Evolutionary conservation across 345 rosid genomes (phyloP), one percentile per base, ranked within the genome.

Genomic region (Eutrema japonicum): DNA sequence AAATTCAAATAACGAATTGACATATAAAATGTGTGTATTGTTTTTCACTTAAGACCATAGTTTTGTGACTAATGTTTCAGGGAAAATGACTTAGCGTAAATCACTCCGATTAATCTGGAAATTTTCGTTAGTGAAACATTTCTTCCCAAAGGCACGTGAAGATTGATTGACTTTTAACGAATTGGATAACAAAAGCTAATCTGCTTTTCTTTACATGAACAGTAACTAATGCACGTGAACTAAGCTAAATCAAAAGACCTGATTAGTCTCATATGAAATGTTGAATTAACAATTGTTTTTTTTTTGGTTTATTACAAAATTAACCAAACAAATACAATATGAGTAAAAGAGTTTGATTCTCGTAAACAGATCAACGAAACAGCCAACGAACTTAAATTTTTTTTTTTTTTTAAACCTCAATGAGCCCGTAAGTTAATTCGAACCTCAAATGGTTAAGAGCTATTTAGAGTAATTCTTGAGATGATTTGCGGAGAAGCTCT

Each of bases 401-500:
- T 16, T 2, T 18, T 2, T 18, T n/a, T 5, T 38, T 0, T 2
- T 0, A 18, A 18, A 18, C 22, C 22, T 18, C 22, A 18, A 18
- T 18, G 22, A 18, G 22, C 22, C 22, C 22, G 1, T 18, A 18
- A 18, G 60, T 66, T 66, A 52, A 50, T 48, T 51, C 60, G 2
- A 48, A 77, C 62, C 40, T 32, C 38, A 78, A 1, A 36, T 48
- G 43, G 57, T 49, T 77, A 22, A 61, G n/a, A 57, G 40, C 77
- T 74, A 43, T 72, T 77, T 70, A 78, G 53, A 29, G 84, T 71
- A 81, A 84, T 41, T 80, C 80, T 55, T 70, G 30, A 18, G 62
- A 58, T 72, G 72, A 71, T 68, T 82, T 87, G 61, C 76, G 83
- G 47, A 92, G 84, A 80, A 78, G 92, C 82, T 87, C 98, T 71